A percentile compares a stretch with the other conserved stretches of the same genome.
Evolutionary conservation across 495 filamentous ascomycete species (phyloP).

Genomic region (Venustampulla echinocandica): DNA sequence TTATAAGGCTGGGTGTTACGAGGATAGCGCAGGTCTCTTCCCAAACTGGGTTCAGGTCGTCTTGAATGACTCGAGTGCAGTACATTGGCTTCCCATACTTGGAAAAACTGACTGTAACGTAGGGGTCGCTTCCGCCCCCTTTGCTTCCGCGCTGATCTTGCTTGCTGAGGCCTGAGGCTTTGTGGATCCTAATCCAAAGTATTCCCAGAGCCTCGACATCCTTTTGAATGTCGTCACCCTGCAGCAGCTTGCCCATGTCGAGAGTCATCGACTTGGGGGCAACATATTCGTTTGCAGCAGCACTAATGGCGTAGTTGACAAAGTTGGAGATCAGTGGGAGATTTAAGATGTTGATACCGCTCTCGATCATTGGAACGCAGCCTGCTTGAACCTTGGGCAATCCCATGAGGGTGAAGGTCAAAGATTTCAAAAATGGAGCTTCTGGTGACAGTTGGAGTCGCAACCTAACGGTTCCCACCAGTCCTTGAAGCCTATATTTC

Average conservation of each 20-base stretch:
- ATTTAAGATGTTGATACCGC: slow-evolving; percentile 85
- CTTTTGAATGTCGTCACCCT: slow-evolving; percentile 84
- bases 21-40: slow-evolving; percentile 82
- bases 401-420: slow-evolving; percentile 91
- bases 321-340: slow-evolving; percentile 91
- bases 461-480: slow-evolving; percentile 79
- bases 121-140: slow-evolving; percentile 89
- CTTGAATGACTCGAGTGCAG: slow-evolving; percentile 88
- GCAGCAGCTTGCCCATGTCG: slow-evolving; percentile 80
- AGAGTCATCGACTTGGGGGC: slow-evolving; percentile 94
- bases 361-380: slow-evolving; percentile 85
- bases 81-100: slow-evolving; percentile 99
- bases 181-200: slow-evolving; percentile 85
- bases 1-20: slow-evolving; percentile 80
- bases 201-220: slow-evolving; percentile 78
- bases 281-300: slow-evolving; percentile 82
- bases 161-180: slow-evolving; percentile 78
- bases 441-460: slow-evolving; percentile 80
- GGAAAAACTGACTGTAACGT: slow-evolving; percentile 60
- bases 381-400: slow-evolving; percentile 79
- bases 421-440: slow-evolving; percentile 80
- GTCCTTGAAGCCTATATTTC: slow-evolving; percentile 60
- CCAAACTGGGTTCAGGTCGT: slow-evolving; percentile 90
- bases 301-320: slow-evolving; percentile 20
- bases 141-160: slow-evolving; percentile 76